phyloP scores from a whole-genome alignment of 2,329 filamentous ascomycete species.

The Dactylellina cionopaga region DNA sequence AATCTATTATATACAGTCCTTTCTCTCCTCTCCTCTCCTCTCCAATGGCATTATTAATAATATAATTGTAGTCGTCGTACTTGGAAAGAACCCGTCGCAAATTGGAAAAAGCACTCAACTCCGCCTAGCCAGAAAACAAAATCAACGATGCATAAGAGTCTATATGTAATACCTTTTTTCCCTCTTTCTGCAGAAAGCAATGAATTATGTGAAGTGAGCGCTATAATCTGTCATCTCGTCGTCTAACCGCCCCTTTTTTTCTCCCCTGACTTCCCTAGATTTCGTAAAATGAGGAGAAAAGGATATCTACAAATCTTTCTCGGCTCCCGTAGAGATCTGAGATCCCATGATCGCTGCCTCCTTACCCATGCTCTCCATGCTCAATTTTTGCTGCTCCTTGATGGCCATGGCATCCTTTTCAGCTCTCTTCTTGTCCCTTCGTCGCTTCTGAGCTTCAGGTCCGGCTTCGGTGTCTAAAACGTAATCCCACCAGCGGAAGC shows the following conservation, averaged over 20 bases:
- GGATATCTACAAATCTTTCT: constrained; percentile 23
- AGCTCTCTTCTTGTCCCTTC: constrained; percentile 79
- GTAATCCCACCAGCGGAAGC: constrained; percentile 99
- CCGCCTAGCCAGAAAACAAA: background rate
- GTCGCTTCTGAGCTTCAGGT: constrained; percentile 82
- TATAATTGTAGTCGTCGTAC: background rate
- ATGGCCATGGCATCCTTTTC: constrained; percentile 69
- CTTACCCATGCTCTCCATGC: constrained; percentile 26
- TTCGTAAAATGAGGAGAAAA: background rate
- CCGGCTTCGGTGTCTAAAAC: constrained; percentile 91
- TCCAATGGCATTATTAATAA: constrained; percentile 53
- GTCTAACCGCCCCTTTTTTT: background rate
- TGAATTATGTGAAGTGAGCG: too few species aligned
- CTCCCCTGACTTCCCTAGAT: background rate
- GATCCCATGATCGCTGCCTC: constrained; percentile 34
- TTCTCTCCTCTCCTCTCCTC: background rate
- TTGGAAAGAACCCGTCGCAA: too few species aligned
- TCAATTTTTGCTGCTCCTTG: constrained; percentile 70
- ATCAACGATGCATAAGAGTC: background rate
- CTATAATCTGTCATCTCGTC: background rate
- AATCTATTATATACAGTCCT: constrained; percentile 8
- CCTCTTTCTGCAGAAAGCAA: too few species aligned
- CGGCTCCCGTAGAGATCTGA: constrained; percentile 9
- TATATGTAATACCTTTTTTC: background rate
- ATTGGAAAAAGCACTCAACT: background rate